Percentiles rank a stretch among this genome's conserved stretches.
Evolutionary conservation across 805 yeast genomes (phyloP).

Genomic region (Millerozyma miso): DNA sequence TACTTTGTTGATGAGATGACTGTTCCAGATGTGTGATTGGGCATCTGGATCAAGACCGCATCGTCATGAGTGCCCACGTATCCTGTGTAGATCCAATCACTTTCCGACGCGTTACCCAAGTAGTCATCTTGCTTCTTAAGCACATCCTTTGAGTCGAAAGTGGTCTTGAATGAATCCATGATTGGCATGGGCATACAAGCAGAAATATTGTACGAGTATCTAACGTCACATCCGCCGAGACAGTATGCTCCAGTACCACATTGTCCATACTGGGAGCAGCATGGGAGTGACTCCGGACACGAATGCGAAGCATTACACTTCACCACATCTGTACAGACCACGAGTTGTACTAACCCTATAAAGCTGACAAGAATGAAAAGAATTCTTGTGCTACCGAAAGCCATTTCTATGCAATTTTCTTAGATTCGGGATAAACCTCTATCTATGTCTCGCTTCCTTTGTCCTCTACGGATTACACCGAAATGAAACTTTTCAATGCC

Average conservation of each 20-base stretch:
- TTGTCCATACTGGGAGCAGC: conserved; percentile 77
- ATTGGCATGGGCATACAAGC: conserved; percentile 88
- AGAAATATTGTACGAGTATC: conserved; percentile 55
- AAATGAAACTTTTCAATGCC: neutral
- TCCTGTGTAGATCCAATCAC: conserved; percentile 72
- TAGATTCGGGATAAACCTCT: too few species aligned
- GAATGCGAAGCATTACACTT: conserved; percentile 48
- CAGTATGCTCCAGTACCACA: conserved; percentile 80
- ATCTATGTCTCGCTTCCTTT: too few species aligned
- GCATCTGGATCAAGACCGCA: conserved; percentile 69
- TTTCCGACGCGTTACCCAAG: conserved; percentile 66
- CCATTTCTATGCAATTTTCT: too few species aligned
- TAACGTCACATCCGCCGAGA: conserved; percentile 84
- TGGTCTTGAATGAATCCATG: conserved; percentile 46
- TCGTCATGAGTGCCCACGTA: conserved; percentile 47
- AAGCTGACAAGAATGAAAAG: neutral
- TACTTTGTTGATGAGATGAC: conserved; percentile 74
- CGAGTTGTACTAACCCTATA: neutral
- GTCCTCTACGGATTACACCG: neutral
- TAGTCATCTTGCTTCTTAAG: conserved; percentile 31
- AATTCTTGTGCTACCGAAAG: neutral
- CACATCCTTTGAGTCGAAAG: conserved; percentile 31
- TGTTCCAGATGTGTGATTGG: conserved; percentile 68
- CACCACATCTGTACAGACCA: conserved; percentile 5
- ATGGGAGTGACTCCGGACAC: conserved; percentile 80